Percentiles rank a stretch among this genome's conserved stretches.
Evolutionary conservation across 208 protist genomes (phyloP).

Genomic region (Leishmania aethiopica): DNA sequence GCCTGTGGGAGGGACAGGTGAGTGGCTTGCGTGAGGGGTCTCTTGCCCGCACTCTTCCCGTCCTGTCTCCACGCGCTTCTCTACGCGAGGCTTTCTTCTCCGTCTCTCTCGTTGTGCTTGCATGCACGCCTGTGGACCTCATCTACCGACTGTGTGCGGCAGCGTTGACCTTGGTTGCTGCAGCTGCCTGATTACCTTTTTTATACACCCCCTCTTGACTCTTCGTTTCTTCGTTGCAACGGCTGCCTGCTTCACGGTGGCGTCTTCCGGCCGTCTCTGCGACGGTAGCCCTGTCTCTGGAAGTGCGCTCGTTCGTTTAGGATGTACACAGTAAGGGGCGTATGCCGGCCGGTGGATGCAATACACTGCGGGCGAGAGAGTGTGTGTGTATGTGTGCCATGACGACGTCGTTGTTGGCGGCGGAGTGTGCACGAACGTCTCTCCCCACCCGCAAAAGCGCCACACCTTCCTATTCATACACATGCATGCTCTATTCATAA

Average conservation of each 20-base stretch:
- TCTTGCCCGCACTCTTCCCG: background rate
- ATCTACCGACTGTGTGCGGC: background rate
- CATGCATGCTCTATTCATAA: background rate
- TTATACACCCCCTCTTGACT: background rate
- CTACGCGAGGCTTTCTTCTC: background rate
- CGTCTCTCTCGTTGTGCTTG: background rate
- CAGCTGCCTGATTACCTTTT: background rate
- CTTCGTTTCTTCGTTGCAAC: background rate
- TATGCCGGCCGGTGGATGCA: background rate
- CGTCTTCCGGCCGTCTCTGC: background rate
- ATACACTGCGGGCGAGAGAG: background rate
- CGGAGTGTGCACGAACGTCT: background rate
- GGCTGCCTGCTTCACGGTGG: background rate
- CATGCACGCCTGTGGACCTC: background rate
- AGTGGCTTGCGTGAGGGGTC: no score
- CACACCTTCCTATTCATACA: background rate
- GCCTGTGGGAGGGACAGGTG: no score
- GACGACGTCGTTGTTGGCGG: background rate
- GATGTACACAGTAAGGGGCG: background rate
- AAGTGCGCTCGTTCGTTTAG: background rate
- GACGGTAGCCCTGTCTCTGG: background rate
- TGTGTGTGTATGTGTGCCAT: no score
- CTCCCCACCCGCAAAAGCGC: background rate
- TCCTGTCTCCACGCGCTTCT: background rate
- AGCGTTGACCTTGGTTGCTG: background rate